Percentiles rank a stretch among this genome's conserved stretches.
Evolutionary conservation across 176 grass and related monocot genomes (phyloP).

Genomic region (Zea luxurians): DNA sequence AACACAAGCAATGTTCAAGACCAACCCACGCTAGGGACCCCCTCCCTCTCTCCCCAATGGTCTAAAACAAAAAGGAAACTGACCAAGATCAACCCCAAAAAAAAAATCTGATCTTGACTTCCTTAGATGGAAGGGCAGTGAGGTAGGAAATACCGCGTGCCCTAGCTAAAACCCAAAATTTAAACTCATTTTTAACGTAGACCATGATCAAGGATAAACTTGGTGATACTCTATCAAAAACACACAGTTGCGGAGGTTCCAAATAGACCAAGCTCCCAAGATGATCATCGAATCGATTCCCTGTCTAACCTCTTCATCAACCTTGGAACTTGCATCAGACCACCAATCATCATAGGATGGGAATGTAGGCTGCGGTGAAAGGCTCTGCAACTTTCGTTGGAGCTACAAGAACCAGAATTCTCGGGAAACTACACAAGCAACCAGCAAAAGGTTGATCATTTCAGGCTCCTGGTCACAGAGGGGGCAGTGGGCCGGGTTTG

Average conservation of each 20-base stretch:
- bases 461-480: background rate
- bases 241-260: background rate
- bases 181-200: background rate
- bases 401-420: background rate
- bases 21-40: background rate
- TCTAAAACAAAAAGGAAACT: background rate
- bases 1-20: background rate
- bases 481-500: background rate
- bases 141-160: background rate
- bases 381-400: background rate
- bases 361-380: background rate
- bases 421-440: background rate
- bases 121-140: background rate
- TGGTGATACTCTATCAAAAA: background rate
- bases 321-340: background rate
- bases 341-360: background rate
- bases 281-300: background rate
- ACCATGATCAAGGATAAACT: background rate
- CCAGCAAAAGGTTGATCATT: background rate
- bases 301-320: background rate
- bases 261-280: background rate
- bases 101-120: background rate
- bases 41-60: too few species aligned
- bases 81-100: background rate
- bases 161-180: background rate